These are phyloP conservation scores for Suillus luteus DNA, from an alignment of 768 basidiomycete species.

Conservation along the genomic window DNA sequence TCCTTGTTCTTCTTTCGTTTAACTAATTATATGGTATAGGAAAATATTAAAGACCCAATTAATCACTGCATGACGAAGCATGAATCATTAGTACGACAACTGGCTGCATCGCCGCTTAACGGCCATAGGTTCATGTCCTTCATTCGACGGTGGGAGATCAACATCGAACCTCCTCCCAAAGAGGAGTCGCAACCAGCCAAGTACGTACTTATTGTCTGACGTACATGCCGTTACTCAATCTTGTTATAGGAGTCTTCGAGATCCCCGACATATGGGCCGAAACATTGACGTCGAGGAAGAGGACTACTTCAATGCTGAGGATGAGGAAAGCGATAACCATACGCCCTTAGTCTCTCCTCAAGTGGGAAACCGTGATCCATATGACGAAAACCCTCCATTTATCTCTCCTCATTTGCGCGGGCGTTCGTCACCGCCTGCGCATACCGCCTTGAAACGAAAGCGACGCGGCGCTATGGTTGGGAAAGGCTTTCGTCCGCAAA, in stretches of 20 bases:
- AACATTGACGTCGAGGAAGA: slow-evolving; percentile 80
- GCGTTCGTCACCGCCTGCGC: slow-evolving; percentile 33
- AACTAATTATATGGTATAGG: slow-evolving; percentile 45
- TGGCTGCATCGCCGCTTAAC: slow-evolving; percentile 62
- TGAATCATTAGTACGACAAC: slow-evolving; percentile 60
- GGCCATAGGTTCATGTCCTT: slow-evolving; percentile 71
- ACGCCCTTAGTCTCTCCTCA: slow-evolving; percentile 33
- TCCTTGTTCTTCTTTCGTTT: slow-evolving; percentile 6
- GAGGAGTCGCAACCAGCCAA: slow-evolving; percentile 51
- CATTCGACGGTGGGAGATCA: slow-evolving; percentile 87
- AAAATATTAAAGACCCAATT: slow-evolving; percentile 87
- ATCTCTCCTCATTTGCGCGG: slow-evolving; percentile 30
- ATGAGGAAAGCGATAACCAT: slow-evolving; percentile 67
- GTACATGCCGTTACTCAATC: slow-evolving; percentile 14
- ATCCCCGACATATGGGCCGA: slow-evolving; percentile 45
- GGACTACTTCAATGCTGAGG: slow-evolving; percentile 89
- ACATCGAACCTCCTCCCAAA: slow-evolving; percentile 74
- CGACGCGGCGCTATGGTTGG: slow-evolving; percentile 49
- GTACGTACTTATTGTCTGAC: slow-evolving; percentile 37
- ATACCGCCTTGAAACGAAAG: slow-evolving; percentile 55
- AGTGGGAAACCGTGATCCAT: slow-evolving; percentile 27
- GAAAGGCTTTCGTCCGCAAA: slow-evolving; percentile 50
- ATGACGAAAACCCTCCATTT: slow-evolving; percentile 41
- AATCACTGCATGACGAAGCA: slow-evolving; percentile 81
- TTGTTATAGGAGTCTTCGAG: slow-evolving; percentile 39